Conservation (phyloP, 306 rosid species). For the Fragaria nilgerrensis region DNA sequence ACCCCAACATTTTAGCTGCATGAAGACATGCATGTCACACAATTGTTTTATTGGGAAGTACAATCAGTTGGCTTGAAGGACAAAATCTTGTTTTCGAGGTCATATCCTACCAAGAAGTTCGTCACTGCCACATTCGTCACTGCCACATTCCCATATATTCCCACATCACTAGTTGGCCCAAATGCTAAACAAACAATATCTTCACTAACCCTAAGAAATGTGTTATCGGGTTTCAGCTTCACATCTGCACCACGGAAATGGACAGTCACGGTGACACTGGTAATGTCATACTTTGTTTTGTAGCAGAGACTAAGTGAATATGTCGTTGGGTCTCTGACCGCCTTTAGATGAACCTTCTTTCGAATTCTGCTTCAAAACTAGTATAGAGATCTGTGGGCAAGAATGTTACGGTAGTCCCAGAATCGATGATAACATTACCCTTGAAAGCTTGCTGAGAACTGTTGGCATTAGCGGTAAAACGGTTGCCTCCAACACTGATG, state of each 20-base stretch:
- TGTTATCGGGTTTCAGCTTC: constrained; percentile 23
- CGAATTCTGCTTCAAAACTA: constrained; percentile 20
- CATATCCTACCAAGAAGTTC: constrained; percentile 51
- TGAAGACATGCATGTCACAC: too few relatives aligned
- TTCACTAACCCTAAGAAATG: constrained; percentile 23
- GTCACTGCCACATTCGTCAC: constrained; percentile 44
- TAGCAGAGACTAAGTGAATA: constrained; percentile 29
- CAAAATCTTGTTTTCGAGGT: constrained; percentile 13
- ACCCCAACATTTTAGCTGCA: too few relatives aligned
- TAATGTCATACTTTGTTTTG: background rate
- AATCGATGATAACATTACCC: constrained; percentile 41
- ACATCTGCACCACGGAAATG: constrained; percentile 45
- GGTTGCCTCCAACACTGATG: constrained; percentile 4
- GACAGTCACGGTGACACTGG: constrained; percentile 22
- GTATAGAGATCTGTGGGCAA: constrained; percentile 25
- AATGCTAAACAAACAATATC: constrained; percentile 46
- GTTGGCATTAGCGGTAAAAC: background rate
- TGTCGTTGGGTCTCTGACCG: background rate
- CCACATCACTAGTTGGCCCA: fast-evolving
- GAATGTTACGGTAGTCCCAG: constrained; percentile 33
- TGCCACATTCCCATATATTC: constrained; percentile 49
- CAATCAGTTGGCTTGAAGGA: constrained; percentile 48
- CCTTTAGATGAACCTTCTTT: background rate
- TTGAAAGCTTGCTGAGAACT: background rate
- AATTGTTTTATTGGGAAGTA: background rate